Evolutionary conservation across 805 yeast species (phyloP).

Genomic region (Starmerella sirachaensis): DNA sequence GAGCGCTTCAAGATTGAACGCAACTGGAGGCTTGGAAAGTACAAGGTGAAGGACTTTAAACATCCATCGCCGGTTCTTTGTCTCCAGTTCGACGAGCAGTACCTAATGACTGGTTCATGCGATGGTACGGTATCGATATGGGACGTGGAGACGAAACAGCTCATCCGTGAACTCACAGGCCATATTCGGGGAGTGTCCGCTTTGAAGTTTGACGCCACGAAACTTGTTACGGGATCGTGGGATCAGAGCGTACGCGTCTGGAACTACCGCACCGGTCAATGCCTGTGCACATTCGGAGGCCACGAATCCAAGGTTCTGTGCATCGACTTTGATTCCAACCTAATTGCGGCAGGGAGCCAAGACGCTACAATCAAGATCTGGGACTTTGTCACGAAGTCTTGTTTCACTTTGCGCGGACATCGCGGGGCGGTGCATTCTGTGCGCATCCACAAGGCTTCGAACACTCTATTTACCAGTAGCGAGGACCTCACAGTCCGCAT

Average conservation of each 20-base stretch:
- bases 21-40: constrained; percentile 85
- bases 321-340: constrained; percentile 68
- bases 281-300: constrained; percentile 86
- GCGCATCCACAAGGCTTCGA: constrained; percentile 66
- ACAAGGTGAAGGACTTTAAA: constrained; percentile 58
- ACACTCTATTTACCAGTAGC: constrained; percentile 71
- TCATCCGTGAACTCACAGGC: constrained; percentile 69
- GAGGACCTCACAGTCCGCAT: constrained; percentile 87
- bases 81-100: constrained; percentile 68
- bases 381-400: constrained; percentile 89
- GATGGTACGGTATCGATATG: constrained; percentile 88
- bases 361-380: constrained; percentile 88
- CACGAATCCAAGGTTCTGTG: constrained; percentile 77
- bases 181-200: constrained; percentile 81
- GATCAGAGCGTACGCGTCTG: constrained; percentile 89
- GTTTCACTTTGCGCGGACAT: constrained; percentile 88
- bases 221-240: constrained; percentile 81
- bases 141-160: constrained; percentile 71
- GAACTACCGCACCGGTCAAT: constrained; percentile 91
- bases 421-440: constrained; percentile 86
- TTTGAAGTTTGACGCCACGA: constrained; percentile 74
- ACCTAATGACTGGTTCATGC: constrained; percentile 81
- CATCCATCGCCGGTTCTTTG: constrained; percentile 44
- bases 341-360: constrained; percentile 87
- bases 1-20: constrained; percentile 85